Evolutionary conservation across 768 basidiomycete genomes (phyloP).

Genomic region (Hericium coralloides): DNA sequence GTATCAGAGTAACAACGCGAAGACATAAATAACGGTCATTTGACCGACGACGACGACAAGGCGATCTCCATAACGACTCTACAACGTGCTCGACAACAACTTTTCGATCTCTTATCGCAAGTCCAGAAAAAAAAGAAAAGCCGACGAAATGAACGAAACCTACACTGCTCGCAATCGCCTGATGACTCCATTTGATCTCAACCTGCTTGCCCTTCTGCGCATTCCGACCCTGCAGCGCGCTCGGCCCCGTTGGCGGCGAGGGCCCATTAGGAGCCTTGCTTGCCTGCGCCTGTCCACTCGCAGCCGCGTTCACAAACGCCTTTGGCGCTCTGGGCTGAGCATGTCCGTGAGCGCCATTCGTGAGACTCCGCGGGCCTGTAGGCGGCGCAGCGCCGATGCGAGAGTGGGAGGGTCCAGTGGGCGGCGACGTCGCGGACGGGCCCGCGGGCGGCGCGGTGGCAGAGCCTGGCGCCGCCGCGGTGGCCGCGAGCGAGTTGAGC

Average conservation of each 20-base stretch:
- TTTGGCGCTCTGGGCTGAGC: constrained; percentile 23
- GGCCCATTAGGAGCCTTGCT: constrained; percentile 16
- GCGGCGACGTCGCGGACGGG: constrained; percentile 23
- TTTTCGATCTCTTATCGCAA: too few relatives aligned
- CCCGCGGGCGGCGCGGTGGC: constrained; percentile 8
- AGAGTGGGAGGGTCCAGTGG: constrained; percentile 24
- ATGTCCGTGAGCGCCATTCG: constrained; percentile 25
- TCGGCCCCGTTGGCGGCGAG: constrained; percentile 24
- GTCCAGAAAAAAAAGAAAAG: neutral
- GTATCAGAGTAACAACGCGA: constrained; percentile 2
- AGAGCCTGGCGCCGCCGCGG: constrained; percentile 11
- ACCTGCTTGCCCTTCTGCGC: constrained; percentile 35
- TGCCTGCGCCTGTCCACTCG: constrained; percentile 19
- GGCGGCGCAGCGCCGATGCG: constrained; percentile 49
- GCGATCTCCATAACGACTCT: too few relatives aligned
- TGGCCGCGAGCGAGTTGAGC: constrained; percentile 33
- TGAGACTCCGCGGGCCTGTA: constrained; percentile 57
- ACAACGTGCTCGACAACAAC: too few relatives aligned
- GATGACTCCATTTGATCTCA: constrained; percentile 25
- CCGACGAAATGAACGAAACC: constrained; percentile 11
- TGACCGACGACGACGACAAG: too few relatives aligned
- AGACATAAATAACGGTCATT: too few relatives aligned
- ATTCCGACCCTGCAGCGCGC: constrained; percentile 18
- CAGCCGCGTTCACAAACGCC: constrained; percentile 35
- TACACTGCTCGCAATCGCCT: constrained; percentile 25